phyloP scores from a whole-genome alignment of 345 rosid species.

The Kandelia obovata region DNA sequence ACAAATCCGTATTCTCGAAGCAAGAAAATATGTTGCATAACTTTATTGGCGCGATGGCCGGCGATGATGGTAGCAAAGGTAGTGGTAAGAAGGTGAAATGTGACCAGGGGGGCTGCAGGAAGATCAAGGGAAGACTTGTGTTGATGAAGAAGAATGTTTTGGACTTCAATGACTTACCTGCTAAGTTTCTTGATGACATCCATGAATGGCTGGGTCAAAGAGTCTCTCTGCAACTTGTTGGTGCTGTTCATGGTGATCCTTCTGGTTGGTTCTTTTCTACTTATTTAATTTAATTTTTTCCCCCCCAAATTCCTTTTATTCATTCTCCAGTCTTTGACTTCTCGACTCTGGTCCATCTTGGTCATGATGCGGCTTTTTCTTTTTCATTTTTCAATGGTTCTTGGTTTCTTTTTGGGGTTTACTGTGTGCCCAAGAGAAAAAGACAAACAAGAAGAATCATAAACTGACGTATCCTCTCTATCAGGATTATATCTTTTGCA shows the following conservation, averaged over 20 bases:
- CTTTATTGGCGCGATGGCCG: conserved; percentile 1
- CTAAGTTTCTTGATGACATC: conserved; percentile 58
- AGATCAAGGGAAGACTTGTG: conserved; percentile 63
- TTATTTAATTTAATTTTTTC: not conserved
- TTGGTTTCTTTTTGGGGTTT: not conserved
- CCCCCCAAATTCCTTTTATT: not conserved
- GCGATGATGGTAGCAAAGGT: conserved; percentile 1
- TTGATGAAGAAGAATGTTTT: conserved; percentile 87
- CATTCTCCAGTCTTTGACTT: not conserved
- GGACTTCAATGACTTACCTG: conserved; percentile 72
- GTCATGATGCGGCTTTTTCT: not conserved
- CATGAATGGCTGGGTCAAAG: conserved; percentile 57
- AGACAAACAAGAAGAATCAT: not conserved
- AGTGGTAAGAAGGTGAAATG: conserved; percentile 1
- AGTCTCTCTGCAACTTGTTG: conserved; percentile 70
- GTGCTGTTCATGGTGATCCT: conserved; percentile 48
- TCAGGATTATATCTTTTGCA: not conserved
- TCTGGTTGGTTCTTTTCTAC: conserved; percentile 25
- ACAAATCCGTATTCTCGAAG: not conserved
- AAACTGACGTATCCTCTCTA: not conserved
- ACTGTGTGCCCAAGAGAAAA: not conserved
- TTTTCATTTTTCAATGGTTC: not conserved
- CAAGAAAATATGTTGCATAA: conserved; percentile 11
- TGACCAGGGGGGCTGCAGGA: conserved; percentile 13
- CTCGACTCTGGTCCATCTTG: too few relatives aligned